phyloP scores from a whole-genome alignment of 2,329 filamentous ascomycete species.

The Colletotrichum camelliae region DNA sequence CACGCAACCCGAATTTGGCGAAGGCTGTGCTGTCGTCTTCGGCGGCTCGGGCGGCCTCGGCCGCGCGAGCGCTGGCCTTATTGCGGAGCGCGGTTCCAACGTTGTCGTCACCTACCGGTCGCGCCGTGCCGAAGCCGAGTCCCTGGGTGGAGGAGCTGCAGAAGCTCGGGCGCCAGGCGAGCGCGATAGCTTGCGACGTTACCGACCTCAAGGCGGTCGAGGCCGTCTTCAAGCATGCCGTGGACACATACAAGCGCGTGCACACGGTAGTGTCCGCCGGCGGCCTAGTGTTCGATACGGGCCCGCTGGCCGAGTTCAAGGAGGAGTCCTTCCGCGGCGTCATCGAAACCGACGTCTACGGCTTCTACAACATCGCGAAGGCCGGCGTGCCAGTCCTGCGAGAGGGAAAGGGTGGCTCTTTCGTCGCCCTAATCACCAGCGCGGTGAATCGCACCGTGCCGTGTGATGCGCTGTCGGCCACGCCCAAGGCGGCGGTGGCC shows the following conservation, averaged over 20 bases:
- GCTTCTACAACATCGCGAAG: background rate
- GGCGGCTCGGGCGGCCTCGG: background rate
- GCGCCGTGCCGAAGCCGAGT: background rate
- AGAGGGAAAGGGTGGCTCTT: background rate
- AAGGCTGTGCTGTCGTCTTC: background rate
- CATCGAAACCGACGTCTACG: background rate
- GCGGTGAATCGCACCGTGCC: background rate
- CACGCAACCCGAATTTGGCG: background rate
- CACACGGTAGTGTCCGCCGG: background rate
- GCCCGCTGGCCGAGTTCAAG: background rate
- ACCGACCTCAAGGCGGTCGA: background rate
- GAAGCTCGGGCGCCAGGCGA: background rate
- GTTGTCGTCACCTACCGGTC: background rate
- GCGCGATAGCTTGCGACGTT: background rate
- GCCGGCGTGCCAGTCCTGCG: background rate
- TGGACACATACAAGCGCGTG: background rate
- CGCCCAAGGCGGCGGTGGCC: background rate
- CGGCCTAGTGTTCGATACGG: background rate
- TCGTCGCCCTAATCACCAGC: background rate
- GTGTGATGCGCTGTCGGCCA: background rate
- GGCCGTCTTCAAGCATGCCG: background rate
- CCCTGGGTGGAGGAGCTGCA: background rate
- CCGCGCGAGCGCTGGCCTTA: background rate
- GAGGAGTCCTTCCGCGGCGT: background rate
- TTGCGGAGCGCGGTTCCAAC: background rate